Conservation (phyloP, 805 yeast genomes). For the Myxozyma vanderwaltii region DNA sequence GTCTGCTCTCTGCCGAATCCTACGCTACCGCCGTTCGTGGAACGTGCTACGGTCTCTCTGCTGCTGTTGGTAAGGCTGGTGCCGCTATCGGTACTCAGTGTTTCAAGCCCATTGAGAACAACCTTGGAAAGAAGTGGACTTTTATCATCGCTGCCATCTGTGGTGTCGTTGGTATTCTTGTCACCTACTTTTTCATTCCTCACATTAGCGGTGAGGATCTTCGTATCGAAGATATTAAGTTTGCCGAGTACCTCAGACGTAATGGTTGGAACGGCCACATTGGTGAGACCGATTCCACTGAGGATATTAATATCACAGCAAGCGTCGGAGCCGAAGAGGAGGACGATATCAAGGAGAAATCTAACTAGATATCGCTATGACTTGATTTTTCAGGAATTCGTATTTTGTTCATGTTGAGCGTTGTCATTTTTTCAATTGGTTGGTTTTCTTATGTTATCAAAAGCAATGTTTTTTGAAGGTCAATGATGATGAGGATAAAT, state of each 20-base stretch:
- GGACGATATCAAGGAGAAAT: background rate
- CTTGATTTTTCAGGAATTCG: no score
- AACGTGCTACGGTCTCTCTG: constrained; percentile 70
- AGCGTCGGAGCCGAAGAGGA: background rate
- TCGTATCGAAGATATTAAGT: constrained; percentile 61
- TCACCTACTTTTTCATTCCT: constrained; percentile 65
- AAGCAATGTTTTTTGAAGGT: no score
- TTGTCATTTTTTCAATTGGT: no score
- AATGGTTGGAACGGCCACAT: constrained; percentile 59
- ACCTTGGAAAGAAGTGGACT: constrained; percentile 72
- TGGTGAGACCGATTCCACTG: constrained; percentile 39
- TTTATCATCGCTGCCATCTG: constrained; percentile 77
- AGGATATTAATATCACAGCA: background rate
- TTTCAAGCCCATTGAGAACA: constrained; percentile 65
- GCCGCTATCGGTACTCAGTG: constrained; percentile 80
- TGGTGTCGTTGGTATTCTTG: constrained; percentile 64
- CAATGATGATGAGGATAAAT: no score
- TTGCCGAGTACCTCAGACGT: constrained; percentile 58
- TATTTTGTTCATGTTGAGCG: no score
- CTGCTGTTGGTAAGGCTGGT: constrained; percentile 81
- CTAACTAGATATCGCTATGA: no score
- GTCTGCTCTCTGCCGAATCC: constrained; percentile 64
- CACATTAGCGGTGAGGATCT: constrained; percentile 71
- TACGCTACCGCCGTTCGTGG: constrained; percentile 80
- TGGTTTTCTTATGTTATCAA: no score